Conservation (phyloP, 768 basidiomycete genomes). For the Boletus patriciae region DNA sequence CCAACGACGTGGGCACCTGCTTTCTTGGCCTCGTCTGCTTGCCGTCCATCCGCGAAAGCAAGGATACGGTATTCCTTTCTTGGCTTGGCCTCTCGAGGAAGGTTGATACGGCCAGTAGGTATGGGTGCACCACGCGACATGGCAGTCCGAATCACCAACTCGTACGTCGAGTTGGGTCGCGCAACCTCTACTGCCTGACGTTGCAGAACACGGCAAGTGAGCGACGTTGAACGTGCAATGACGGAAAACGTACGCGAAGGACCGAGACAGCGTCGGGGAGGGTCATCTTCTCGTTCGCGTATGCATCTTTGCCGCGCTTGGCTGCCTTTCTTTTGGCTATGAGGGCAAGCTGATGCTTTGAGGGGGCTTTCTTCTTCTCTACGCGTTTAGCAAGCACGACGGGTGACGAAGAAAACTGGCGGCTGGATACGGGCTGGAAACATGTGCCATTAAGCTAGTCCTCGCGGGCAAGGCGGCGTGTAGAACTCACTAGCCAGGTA, state of each 20-base stretch:
- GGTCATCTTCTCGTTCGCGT: conserved; percentile 64
- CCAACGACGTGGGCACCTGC: conserved; percentile 93
- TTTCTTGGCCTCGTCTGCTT: conserved; percentile 77
- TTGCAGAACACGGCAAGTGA: conserved; percentile 4
- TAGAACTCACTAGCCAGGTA: conserved; percentile 3
- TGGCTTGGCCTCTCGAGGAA: conserved; percentile 78
- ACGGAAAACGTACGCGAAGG: conserved; percentile 54
- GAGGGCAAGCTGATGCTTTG: conserved; percentile 70
- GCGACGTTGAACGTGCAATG: conserved; percentile 1
- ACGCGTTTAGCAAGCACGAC: conserved; percentile 46
- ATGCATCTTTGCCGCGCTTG: conserved; percentile 52
- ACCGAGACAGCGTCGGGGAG: conserved; percentile 66
- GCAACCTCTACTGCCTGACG: conserved; percentile 80
- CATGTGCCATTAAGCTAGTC: not conserved
- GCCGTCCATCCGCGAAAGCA: conserved; percentile 89
- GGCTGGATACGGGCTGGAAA: conserved; percentile 1
- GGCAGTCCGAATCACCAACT: conserved; percentile 77
- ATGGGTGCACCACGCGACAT: conserved; percentile 77
- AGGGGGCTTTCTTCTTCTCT: conserved; percentile 57
- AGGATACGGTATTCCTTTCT: conserved; percentile 74
- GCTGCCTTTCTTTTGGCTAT: conserved; percentile 60
- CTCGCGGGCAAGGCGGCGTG: not conserved
- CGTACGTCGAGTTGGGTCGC: conserved; percentile 72
- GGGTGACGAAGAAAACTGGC: conserved; percentile 52
- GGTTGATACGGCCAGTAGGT: conserved; percentile 84